Conservation (phyloP, 192 early-diverging fungal species). For the Coemansia sp. region DNA sequence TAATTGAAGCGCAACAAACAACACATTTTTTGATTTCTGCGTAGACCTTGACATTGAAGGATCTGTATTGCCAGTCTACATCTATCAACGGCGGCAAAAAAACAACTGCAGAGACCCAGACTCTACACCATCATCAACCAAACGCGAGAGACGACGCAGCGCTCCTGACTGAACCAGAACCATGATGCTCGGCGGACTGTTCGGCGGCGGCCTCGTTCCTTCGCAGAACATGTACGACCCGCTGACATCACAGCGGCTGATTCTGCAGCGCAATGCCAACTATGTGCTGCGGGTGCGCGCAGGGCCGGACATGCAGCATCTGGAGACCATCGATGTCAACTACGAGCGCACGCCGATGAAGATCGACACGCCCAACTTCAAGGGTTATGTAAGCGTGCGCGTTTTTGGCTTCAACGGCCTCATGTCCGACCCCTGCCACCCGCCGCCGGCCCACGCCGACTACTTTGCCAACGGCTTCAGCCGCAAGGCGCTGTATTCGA, state of each 20-base stretch:
- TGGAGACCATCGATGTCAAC: constrained; percentile 51
- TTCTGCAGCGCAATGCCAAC: constrained; percentile 53
- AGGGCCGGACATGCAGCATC: constrained; percentile 39
- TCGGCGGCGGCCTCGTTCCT: constrained; percentile 38
- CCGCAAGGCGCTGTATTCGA: constrained; percentile 52
- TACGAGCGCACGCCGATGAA: constrained; percentile 49
- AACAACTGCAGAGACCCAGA: no score
- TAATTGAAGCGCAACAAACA: no score
- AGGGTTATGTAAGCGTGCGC: constrained; percentile 50
- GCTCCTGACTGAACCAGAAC: neutral
- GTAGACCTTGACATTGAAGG: no score
- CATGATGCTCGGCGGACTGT: constrained; percentile 53
- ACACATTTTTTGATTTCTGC: no score
- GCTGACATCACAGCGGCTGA: constrained; percentile 40
- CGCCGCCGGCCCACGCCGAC: constrained; percentile 44
- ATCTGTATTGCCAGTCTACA: no score
- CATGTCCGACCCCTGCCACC: constrained; percentile 52
- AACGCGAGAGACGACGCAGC: no score
- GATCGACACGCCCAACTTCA: constrained; percentile 44
- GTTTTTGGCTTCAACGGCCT: constrained; percentile 52
- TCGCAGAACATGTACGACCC: constrained; percentile 50
- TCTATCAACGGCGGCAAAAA: no score
- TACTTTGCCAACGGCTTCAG: constrained; percentile 53
- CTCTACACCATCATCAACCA: no score
- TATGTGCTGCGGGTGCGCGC: constrained; percentile 52